These are phyloP conservation scores for Exophiala oligosperma DNA, from an alignment of 2,329 filamentous ascomycete species.

Conservation along the genomic window DNA sequence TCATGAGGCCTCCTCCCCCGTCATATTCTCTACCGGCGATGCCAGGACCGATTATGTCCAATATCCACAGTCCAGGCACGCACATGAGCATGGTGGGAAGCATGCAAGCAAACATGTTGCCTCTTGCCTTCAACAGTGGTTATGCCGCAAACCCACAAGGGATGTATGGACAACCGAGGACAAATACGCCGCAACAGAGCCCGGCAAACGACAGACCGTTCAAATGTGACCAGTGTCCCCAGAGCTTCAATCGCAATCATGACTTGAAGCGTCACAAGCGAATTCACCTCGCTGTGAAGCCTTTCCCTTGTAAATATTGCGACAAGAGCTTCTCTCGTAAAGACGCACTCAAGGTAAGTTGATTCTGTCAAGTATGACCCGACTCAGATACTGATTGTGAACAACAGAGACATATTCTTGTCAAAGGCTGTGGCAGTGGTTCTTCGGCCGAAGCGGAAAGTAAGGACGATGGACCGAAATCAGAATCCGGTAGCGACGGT, in stretches of 20 bases:
- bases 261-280: conserved; percentile 94
- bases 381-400: conserved; percentile 29
- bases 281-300: conserved; percentile 93
- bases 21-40: conserved; percentile 63
- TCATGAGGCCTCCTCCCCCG: conserved; percentile 45
- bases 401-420: conserved; percentile 63
- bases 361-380: background rate
- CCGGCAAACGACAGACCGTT: conserved; percentile 79
- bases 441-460: conserved; percentile 6
- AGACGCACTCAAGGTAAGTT: conserved; percentile 88
- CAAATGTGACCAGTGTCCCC: conserved; percentile 88
- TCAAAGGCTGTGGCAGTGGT: conserved; percentile 63
- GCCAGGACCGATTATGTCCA: conserved; percentile 71
- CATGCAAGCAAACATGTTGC: conserved; percentile 57
- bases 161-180: conserved; percentile 58
- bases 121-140: conserved; percentile 58
- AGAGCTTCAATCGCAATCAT: conserved; percentile 95
- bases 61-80: conserved; percentile 70
- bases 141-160: conserved; percentile 58
- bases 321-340: conserved; percentile 97
- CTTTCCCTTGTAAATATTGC: conserved; percentile 86
- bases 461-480: conserved; percentile 26
- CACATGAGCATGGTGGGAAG: conserved; percentile 70
- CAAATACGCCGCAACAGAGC: conserved; percentile 54
- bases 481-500: conserved; percentile 28